Evolutionary conservation across 225 moss, liverwort and hornwort species (phyloP).

Genomic region (Marchantia paleacea): DNA sequence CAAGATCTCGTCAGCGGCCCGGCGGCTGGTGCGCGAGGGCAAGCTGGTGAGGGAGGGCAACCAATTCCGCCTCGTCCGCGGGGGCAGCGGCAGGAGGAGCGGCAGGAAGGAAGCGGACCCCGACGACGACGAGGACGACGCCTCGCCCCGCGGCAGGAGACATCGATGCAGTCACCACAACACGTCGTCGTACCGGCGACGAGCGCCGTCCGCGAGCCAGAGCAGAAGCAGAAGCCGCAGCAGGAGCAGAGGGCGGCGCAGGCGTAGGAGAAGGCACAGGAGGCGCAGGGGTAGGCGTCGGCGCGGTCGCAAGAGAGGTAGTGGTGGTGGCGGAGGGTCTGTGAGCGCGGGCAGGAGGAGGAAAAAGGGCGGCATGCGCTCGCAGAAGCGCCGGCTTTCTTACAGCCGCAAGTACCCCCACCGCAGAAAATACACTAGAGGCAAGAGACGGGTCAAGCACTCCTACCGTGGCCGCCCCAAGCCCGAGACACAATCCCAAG

Average conservation of each 20-base stretch:
- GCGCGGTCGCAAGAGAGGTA: not conserved
- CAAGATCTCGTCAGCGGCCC: constrained; percentile 31
- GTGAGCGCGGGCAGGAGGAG: constrained; percentile 32
- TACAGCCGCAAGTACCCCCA: constrained; percentile 17
- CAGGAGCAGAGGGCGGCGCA: constrained; percentile 12
- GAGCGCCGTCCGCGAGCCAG: not conserved
- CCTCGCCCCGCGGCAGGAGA: not conserved
- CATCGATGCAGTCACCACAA: not conserved
- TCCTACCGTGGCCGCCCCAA: constrained; percentile 36
- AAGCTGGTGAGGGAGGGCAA: constrained; percentile 38
- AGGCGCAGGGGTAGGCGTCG: constrained; percentile 7
- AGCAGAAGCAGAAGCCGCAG: constrained; percentile 23
- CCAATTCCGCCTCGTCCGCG: constrained; percentile 22
- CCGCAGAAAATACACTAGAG: constrained; percentile 25
- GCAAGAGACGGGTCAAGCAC: constrained; percentile 37
- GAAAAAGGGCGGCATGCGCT: constrained; percentile 30
- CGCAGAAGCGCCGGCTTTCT: constrained; percentile 24
- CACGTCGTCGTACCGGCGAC: not conserved
- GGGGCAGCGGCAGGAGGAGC: not conserved
- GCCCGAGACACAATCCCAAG: constrained; percentile 30
- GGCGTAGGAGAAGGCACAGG: constrained; percentile 16
- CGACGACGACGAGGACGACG: not conserved
- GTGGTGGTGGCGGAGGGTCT: not conserved
- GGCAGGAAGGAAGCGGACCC: not conserved
- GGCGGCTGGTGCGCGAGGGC: constrained; percentile 34